These are phyloP conservation scores for Carallia pectinifolia DNA, from an alignment of 345 rosid species.

Conservation along the genomic window DNA sequence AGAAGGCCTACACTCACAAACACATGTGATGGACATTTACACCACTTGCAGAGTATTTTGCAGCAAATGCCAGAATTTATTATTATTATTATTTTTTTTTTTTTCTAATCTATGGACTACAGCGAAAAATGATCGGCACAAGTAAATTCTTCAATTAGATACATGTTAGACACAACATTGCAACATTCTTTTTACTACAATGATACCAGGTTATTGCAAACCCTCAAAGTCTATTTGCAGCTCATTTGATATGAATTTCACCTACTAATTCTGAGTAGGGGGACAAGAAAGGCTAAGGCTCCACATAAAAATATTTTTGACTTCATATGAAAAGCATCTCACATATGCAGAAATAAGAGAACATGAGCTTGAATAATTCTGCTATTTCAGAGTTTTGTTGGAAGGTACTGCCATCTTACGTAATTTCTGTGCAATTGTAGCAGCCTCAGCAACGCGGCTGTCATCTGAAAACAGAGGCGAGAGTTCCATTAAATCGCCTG, in stretches of 20 bases:
- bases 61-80: too few relatives aligned
- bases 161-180: too few relatives aligned
- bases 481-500: conserved; percentile 98
- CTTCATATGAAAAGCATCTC: neutral
- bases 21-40: too few relatives aligned
- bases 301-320: neutral
- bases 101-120: too few relatives aligned
- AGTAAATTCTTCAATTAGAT: too few relatives aligned
- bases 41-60: too few relatives aligned
- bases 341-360: conserved; percentile 1
- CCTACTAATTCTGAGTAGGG: neutral
- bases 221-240: neutral
- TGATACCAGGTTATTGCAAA: too few relatives aligned
- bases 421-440: conserved; percentile 95
- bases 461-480: conserved; percentile 98
- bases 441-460: conserved; percentile 99
- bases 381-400: conserved; percentile 3
- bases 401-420: conserved; percentile 45
- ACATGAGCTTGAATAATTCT: conserved; percentile 2
- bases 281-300: neutral
- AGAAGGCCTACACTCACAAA: too few relatives aligned
- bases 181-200: too few relatives aligned
- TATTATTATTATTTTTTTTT: too few relatives aligned
- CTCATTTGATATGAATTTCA: neutral
- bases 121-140: too few relatives aligned